phyloP scores from a whole-genome alignment of 306 rosid species.

The Dicorynia guianensis region DNA sequence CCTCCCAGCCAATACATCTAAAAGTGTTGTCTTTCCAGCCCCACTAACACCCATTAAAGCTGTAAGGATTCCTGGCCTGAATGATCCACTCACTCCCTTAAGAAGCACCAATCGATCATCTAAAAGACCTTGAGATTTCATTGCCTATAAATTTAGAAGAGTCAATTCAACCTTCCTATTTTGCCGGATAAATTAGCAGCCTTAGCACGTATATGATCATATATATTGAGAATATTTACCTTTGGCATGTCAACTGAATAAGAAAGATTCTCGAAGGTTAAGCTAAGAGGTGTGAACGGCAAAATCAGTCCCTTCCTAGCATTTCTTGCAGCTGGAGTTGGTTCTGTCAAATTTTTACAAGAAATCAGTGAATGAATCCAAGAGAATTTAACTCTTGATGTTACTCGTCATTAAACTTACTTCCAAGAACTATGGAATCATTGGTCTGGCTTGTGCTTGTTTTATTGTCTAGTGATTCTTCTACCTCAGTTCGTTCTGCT shows the following conservation, averaged over 20 bases:
- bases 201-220: not conserved
- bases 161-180: not conserved
- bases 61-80: constrained; percentile 44
- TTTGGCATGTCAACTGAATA: constrained; percentile 47
- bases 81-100: constrained; percentile 42
- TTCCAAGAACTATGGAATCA: not conserved
- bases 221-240: not conserved
- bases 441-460: not conserved
- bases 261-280: constrained; percentile 36
- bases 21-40: constrained; percentile 44
- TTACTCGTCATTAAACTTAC: constrained; percentile 13
- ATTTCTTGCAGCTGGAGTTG: not conserved
- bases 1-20: constrained; percentile 45
- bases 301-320: constrained; percentile 4
- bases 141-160: constrained; percentile 25
- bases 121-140: constrained; percentile 36
- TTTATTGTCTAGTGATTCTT: not conserved
- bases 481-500: not conserved
- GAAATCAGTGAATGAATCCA: not conserved
- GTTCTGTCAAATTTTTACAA: constrained; percentile 11
- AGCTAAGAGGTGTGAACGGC: constrained; percentile 40
- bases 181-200: not conserved
- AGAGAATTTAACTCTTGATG: not conserved
- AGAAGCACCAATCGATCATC: constrained; percentile 33
- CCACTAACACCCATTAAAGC: constrained; percentile 50